phyloP scores from a whole-genome alignment of 2,329 filamentous ascomycete genomes.

The Rugonectria rugulosa region DNA sequence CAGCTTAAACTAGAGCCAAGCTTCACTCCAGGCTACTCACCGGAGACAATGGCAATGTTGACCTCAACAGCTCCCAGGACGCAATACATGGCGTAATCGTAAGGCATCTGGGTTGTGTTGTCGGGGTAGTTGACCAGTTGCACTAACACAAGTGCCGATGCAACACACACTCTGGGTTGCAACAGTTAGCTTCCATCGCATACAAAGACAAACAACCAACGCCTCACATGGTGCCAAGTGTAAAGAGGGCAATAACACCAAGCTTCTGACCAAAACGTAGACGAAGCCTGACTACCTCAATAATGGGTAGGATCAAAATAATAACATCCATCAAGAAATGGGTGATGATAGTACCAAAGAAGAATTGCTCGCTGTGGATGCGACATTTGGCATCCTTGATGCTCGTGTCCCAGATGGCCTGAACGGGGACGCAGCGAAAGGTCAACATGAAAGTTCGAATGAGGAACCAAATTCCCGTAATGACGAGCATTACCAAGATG shows the following conservation, averaged over 20 bases:
- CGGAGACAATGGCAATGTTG: conserved; percentile 32
- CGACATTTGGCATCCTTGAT: conserved; percentile 37
- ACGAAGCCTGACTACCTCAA: conserved; percentile 39
- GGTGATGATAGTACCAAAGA: conserved; percentile 41
- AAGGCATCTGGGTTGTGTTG: conserved; percentile 22
- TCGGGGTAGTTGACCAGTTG: conserved; percentile 21
- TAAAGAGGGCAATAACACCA: conserved; percentile 35
- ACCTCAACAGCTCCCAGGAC: conserved; percentile 31
- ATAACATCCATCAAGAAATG: conserved; percentile 44
- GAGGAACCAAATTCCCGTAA: conserved; percentile 37
- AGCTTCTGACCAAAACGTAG: conserved; percentile 36
- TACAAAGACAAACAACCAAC: background rate
- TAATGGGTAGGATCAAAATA: conserved; percentile 41
- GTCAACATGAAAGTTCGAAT: conserved; percentile 42
- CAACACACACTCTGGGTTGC: conserved; percentile 24
- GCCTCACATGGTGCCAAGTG: conserved; percentile 35
- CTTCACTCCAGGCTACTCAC: conserved; percentile 1
- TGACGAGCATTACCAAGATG: conserved; percentile 35
- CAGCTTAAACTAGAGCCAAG: no score
- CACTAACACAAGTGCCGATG: conserved; percentile 27
- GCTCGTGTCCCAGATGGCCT: conserved; percentile 43
- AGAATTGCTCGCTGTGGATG: conserved; percentile 42
- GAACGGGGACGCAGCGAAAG: conserved; percentile 45
- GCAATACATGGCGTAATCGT: conserved; percentile 25
- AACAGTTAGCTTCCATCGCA: background rate